Conservation (phyloP, 768 basidiomycete genomes). For the Leccinellum rugosiceps region DNA sequence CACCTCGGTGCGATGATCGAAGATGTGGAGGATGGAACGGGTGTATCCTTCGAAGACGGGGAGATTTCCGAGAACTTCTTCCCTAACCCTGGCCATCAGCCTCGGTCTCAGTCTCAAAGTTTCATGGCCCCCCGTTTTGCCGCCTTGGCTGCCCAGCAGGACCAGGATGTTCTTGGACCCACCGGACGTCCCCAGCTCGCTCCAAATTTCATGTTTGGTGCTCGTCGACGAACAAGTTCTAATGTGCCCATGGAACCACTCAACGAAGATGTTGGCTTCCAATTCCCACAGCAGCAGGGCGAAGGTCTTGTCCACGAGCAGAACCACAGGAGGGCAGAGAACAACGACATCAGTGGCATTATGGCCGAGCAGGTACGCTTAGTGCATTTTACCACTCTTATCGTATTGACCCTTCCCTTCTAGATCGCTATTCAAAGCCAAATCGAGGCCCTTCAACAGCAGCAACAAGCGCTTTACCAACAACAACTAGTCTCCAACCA, state of each 20-base stretch:
- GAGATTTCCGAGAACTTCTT: constrained; percentile 66
- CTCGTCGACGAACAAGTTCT: constrained; percentile 50
- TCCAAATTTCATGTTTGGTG: constrained; percentile 90
- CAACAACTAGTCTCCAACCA: constrained; percentile 88
- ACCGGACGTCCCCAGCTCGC: constrained; percentile 86
- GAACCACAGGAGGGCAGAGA: constrained; percentile 56
- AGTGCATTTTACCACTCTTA: not conserved
- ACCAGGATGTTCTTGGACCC: constrained; percentile 60
- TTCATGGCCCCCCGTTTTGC: constrained; percentile 90
- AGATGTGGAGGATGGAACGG: constrained; percentile 64
- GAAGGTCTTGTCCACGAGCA: constrained; percentile 30
- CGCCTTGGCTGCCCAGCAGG: constrained; percentile 71
- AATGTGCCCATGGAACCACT: constrained; percentile 61
- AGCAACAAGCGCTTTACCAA: constrained; percentile 87
- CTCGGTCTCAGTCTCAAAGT: constrained; percentile 75
- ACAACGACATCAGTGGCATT: constrained; percentile 78
- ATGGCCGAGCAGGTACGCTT: constrained; percentile 89
- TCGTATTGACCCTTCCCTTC: constrained; percentile 6
- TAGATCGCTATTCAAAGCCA: constrained; percentile 88
- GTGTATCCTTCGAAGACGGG: constrained; percentile 64
- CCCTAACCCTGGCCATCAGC: constrained; percentile 53
- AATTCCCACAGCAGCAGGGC: constrained; percentile 70
- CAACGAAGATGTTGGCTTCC: constrained; percentile 76
- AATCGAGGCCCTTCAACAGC: constrained; percentile 86
- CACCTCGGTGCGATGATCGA: constrained; percentile 83